These are phyloP conservation scores for Boletus reticuloceps DNA, from an alignment of 768 basidiomycete genomes.

Conservation along the genomic window DNA sequence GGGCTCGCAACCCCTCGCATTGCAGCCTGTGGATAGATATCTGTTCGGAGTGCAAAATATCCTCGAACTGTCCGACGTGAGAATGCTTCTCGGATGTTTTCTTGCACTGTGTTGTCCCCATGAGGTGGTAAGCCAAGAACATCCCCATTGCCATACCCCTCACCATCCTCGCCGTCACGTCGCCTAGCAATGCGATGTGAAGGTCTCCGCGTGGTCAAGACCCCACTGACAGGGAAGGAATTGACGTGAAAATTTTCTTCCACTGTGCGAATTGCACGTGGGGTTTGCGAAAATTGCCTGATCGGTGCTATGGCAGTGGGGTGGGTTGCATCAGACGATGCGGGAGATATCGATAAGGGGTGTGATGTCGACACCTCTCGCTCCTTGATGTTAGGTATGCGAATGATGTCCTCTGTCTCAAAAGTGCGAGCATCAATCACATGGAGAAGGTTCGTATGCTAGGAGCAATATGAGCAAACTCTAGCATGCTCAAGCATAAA, in stretches of 20 bases:
- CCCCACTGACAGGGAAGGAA: constrained; percentile 10
- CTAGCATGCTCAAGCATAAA: neutral
- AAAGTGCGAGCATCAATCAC: constrained; percentile 87
- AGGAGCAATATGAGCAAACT: constrained; percentile 10
- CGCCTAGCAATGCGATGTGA: constrained; percentile 20
- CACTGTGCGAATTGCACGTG: constrained; percentile 46
- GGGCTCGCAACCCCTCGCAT: constrained; percentile 13
- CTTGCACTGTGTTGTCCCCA: constrained; percentile 54
- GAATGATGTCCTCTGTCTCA: constrained; percentile 68
- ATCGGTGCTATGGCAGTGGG: constrained; percentile 7
- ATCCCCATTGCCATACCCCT: constrained; percentile 39
- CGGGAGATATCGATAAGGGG: constrained; percentile 9
- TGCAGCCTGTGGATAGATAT: constrained; percentile 22
- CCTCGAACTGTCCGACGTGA: constrained; percentile 46
- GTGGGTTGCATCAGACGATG: constrained; percentile 4
- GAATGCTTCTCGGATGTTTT: constrained; percentile 55
- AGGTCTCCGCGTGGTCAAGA: constrained; percentile 18
- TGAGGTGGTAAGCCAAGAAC: constrained; percentile 55
- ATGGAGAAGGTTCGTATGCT: constrained; percentile 84
- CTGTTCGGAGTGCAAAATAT: constrained; percentile 26
- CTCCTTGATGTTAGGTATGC: constrained; percentile 44
- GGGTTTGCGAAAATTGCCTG: constrained; percentile 21
- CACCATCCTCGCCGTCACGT: constrained; percentile 29
- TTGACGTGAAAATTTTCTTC: constrained; percentile 55
- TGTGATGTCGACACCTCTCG: constrained; percentile 15